Percentiles rank a stretch among this genome's conserved stretches.
Conservation (phyloP, 345 rosid genomes). For the Ricinus communis region DNA sequence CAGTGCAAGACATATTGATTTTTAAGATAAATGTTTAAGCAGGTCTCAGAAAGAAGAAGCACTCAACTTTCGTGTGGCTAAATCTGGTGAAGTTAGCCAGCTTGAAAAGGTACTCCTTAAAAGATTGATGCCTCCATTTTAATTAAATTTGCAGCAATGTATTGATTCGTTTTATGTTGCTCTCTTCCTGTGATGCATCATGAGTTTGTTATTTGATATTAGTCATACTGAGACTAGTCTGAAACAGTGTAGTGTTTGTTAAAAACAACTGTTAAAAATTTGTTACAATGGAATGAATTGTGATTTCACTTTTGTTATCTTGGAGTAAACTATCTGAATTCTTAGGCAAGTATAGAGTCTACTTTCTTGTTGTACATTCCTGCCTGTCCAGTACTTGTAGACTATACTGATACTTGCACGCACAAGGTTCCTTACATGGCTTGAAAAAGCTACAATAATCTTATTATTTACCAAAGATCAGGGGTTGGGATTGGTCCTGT, state of each 20-base stretch:
- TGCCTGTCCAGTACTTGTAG: background rate
- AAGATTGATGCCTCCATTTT: constrained; percentile 8
- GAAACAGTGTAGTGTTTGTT: background rate
- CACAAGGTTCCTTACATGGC: background rate
- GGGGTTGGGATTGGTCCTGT: too few species aligned
- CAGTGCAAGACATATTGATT: background rate
- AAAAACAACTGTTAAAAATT: background rate
- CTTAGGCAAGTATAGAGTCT: background rate
- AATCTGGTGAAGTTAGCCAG: constrained; percentile 71
- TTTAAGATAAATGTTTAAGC: constrained; percentile 19
- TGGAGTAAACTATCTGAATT: background rate
- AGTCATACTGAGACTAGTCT: background rate
- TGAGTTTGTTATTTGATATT: too few species aligned
- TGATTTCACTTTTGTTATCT: background rate
- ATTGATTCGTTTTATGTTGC: background rate
- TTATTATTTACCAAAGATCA: background rate
- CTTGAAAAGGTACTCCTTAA: constrained; percentile 65
- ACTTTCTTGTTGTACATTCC: background rate
- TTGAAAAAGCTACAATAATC: background rate
- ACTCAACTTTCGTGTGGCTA: constrained; percentile 65
- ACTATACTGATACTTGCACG: background rate
- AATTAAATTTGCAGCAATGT: background rate
- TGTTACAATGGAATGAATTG: background rate
- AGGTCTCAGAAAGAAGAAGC: constrained; percentile 90
- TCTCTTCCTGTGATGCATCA: background rate